Evolutionary conservation across 768 basidiomycete species (phyloP).

Genomic region (Pisolithus tinctorius): DNA sequence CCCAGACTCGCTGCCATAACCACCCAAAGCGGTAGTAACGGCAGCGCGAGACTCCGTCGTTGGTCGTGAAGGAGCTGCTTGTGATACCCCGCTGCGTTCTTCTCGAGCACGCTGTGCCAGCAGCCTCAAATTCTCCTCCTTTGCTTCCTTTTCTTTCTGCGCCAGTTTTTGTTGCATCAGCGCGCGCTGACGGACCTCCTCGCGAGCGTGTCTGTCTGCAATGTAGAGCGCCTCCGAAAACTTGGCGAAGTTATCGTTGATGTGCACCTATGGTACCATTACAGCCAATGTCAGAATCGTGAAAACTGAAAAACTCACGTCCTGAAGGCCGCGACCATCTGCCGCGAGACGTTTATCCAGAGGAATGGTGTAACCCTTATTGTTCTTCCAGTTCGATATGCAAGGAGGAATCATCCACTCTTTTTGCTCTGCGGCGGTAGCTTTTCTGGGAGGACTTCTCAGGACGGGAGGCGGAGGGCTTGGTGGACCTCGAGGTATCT

Average conservation of each 20-base stretch:
- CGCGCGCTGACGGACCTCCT: slow-evolving; percentile 93
- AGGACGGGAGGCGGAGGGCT: slow-evolving; percentile 95
- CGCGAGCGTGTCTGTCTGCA: slow-evolving; percentile 94
- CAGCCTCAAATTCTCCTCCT: slow-evolving; percentile 92
- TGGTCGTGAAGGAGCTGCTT: slow-evolving; percentile 53
- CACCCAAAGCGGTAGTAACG: slow-evolving; percentile 71
- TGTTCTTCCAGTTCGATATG: slow-evolving; percentile 99
- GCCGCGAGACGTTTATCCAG: slow-evolving; percentile 97
- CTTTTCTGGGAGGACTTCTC: slow-evolving; percentile 91
- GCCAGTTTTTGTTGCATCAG: slow-evolving; percentile 99
- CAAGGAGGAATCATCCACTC: slow-evolving; percentile 99
- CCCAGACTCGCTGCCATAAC: slow-evolving; percentile 78
- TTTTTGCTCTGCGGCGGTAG: slow-evolving; percentile 95
- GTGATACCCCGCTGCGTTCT: slow-evolving; percentile 75
- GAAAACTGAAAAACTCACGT: slow-evolving; percentile 49
- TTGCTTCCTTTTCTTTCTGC: slow-evolving; percentile 91
- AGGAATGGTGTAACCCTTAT: slow-evolving; percentile 99
- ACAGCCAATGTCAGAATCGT: not conserved
- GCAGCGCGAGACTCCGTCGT: slow-evolving; percentile 62
- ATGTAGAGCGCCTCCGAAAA: slow-evolving; percentile 95
- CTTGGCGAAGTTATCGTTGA: slow-evolving; percentile 99
- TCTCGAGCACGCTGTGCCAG: slow-evolving; percentile 94
- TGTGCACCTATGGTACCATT: slow-evolving; percentile 62
- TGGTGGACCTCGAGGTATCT: slow-evolving; percentile 94
- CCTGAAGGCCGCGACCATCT: slow-evolving; percentile 96